Base-by-base conservation (phyloP, 257 asterid species). In the Echites panduratus region DNA sequence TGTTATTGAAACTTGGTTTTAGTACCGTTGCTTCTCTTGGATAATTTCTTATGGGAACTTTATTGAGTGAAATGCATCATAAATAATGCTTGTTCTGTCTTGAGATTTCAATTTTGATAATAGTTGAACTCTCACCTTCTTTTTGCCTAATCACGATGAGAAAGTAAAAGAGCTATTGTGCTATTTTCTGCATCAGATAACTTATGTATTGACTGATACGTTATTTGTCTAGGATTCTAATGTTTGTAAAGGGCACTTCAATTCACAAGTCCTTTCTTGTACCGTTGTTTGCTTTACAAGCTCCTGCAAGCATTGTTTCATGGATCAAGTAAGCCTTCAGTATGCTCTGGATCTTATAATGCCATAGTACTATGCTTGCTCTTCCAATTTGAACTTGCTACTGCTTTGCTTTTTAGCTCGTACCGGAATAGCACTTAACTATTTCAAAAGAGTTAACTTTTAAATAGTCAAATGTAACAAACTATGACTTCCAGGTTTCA, bases 261-360 rank as follows among this genome's bases (percentile, higher is more conserved):
- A 89, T 91, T 73, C 95, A 82, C 58, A 89, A 87, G 84, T 83
- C 97, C 29, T 89, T 94, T 82, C 97, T 94, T 72, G 97, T 82
- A 70, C 97, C 97, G 74, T 83, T 94, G 29, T 89, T 94, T 70
- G 96, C 82, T 43, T 79, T 94, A 48, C 95, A 83, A 86, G 97
- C 99, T 70, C 99, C 98, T 52, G 82, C 79, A 73, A 79, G 66
- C 84, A 64, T 94, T 16, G 80, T 88, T 85, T 76, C 97, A 19
- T 94, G 97, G 99, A 87, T 91, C 78, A 92, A 82, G 99, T 94
- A 82, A 71, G 91, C 70, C 49, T 38, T 54, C 14, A 45, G 38
- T 14, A 59, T 3, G 45, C 26, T 48, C 41, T 67, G 44, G 54
- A 17, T 49, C 73, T 19, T 68, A 3, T 41, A 8, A 56, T 73